Evolutionary conservation across 106 monocot species (phyloP), one percentile per base, ranked within the genome.

Genomic region (Acorus gramineus): DNA sequence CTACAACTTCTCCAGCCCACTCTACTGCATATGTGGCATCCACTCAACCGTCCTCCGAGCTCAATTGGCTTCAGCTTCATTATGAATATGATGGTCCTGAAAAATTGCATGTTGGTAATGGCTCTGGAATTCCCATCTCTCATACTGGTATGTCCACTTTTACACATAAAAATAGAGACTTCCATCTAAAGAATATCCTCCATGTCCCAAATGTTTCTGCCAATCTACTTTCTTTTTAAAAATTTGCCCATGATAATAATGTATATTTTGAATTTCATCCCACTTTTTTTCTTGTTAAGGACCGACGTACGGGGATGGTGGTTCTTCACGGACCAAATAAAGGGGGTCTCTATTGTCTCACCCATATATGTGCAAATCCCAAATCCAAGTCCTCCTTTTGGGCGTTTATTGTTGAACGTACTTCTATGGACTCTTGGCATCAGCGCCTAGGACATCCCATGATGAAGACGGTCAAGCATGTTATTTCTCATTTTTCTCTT

Each of bases 161-260:
- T 44, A n/a, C 53, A 3, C 6, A 7, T 11, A 28, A 13, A 44
- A 3, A 14, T 8, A 52, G 9, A 11, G 7, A 3, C 9, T 53
- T 53, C 43, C 10, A 2, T 7, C 53, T 53, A 2, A 65, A 65
- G 3, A 7, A 45, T 11, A 8, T 65, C 45, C 43, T 53, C 2
- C 65, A 65, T 53, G 65, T 65, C 3, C 65, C 65, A 9, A 7
- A 7, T 52, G 44, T 65, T 9, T 43, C 52, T 44, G 46, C 43
- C 2, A 65, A 65, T 53, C 10, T 65, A 11, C 43, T 44, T 42
- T 65, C 48, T 53, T 42, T 65, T 53, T 11, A 4, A 2, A 2
- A 44, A 53, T 65, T 65, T 10, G n/a, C 53, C 6, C 2, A 28
- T 8, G 53, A 65, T 43, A 65, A 65, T 52, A 44, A 65, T 65